Evolutionary conservation across 2,329 filamentous ascomycete genomes (phyloP).

Genomic region (Cladosporium sp.): DNA sequence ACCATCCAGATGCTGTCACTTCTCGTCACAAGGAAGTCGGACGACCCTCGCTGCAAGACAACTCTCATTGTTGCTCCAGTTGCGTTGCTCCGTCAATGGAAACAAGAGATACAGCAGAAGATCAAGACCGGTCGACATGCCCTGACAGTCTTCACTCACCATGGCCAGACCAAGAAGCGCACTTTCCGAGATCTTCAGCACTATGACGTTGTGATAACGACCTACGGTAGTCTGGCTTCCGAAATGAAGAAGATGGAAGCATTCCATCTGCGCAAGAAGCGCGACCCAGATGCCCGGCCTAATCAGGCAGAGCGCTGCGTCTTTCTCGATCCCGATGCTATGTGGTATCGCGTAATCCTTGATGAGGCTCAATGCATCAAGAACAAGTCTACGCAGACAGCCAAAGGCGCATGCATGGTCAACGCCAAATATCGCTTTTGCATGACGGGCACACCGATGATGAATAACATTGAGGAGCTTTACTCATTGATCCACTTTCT

Average conservation of each 20-base stretch:
- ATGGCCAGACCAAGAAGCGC: conserved; percentile 56
- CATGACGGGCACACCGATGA: conserved; percentile 80
- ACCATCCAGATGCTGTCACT: conserved; percentile 79
- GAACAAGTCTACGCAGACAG: conserved; percentile 61
- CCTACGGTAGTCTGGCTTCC: conserved; percentile 66
- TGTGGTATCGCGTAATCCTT: conserved; percentile 66
- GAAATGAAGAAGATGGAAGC: conserved; percentile 61
- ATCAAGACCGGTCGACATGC: conserved; percentile 53
- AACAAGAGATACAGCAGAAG: conserved; percentile 70
- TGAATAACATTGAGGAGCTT: conserved; percentile 77
- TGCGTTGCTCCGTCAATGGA: conserved; percentile 78
- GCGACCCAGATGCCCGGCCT: conserved; percentile 36
- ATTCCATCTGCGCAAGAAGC: conserved; percentile 48
- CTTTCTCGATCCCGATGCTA: conserved; percentile 49
- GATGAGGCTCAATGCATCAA: conserved; percentile 82
- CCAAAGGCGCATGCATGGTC: conserved; percentile 57
- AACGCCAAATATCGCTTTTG: conserved; percentile 64
- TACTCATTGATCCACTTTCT: conserved; percentile 75
- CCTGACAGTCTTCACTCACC: conserved; percentile 65
- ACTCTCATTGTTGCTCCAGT: conserved; percentile 81
- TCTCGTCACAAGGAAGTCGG: conserved; percentile 64
- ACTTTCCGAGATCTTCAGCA: conserved; percentile 58
- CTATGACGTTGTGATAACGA: conserved; percentile 74
- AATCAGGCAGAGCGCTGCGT: conserved; percentile 30
- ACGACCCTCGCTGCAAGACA: conserved; percentile 58